Evolutionary conservation across 2,329 filamentous ascomycete genomes (phyloP), one percentile per base, ranked within the genome.

Genomic region (Orbilia oligospora): DNA sequence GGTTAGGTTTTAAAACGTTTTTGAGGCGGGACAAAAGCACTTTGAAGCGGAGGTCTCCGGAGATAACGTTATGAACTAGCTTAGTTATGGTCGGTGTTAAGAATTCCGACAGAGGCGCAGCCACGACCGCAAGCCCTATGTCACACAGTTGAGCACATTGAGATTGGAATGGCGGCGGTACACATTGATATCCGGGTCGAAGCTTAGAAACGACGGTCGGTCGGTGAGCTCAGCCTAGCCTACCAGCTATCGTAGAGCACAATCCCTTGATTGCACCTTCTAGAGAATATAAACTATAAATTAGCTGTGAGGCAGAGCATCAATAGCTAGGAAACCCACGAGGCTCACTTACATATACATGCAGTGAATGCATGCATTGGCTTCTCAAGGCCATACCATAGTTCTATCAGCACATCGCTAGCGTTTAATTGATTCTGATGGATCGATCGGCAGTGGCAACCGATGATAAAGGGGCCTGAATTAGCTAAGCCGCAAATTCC

Each of bases 401-500:
- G n/a, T n/a, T n/a, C n/a, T n/a, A n/a, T n/a, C n/a, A n/a, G n/a
- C 27, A 30, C 27, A 30, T 3, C 27, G 27, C 27, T 30, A 30
- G 33, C 16, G 51, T 18, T 0, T 33, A n/a, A 14, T 18, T n/a
- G 30, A 22, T 16, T n/a, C n/a, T n/a, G 38, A 9, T 46, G 2
- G n/a, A 46, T 46, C n/a, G n/a, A 46, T 46, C 16, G 44, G 44
- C 10, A 20, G 44, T 14, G 36, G 56, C 20, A 61, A 61, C 14
- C 12, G 9, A 38, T 5, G 20, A 38, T 14, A 27, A 27, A 20
- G 20, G n/a, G 33, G 14, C 33, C n/a, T 46, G 20, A 36, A 61
- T 61, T 61, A 44, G 33, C 56, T 61, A 61, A 61, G 56, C 56
- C 56, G 56, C 56, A 61, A 44, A 41, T 0, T 22, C 18, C 20